These are phyloP conservation scores for Simmondsia chinensis DNA, from an alignment of 148 eudicot species.

Conservation along the genomic window DNA sequence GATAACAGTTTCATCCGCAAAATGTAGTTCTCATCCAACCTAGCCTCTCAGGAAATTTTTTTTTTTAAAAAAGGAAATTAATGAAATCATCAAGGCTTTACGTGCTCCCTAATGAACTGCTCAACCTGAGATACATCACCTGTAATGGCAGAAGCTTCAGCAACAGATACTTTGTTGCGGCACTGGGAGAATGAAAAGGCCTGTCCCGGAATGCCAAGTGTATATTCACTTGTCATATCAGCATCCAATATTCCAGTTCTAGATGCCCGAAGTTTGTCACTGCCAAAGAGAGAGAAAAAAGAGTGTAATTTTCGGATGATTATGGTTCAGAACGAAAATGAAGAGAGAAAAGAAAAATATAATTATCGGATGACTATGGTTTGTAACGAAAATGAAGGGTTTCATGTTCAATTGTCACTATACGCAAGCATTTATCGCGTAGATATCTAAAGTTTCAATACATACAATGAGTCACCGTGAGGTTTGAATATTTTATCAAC, in stretches of 20 bases:
- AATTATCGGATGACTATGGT: too few species aligned
- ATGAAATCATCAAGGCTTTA: constrained; percentile 19
- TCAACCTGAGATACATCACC: constrained; percentile 67
- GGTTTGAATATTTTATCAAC: too few species aligned
- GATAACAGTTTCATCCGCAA: too few species aligned
- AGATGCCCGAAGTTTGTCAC: constrained; percentile 78
- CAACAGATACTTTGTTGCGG: constrained; percentile 63
- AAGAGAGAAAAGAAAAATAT: too few species aligned
- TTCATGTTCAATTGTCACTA: too few species aligned
- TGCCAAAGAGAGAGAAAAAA: constrained; percentile 14
- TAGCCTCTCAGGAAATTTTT: neutral
- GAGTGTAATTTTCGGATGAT: neutral
- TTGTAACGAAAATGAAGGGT: too few species aligned
- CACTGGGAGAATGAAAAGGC: constrained; percentile 70
- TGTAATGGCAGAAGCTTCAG: constrained; percentile 67
- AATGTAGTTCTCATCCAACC: too few species aligned
- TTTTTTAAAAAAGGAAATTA: neutral
- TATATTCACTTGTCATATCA: constrained; percentile 59
- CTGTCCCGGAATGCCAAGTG: constrained; percentile 67
- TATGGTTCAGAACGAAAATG: neutral
- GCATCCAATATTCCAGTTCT: constrained; percentile 77
- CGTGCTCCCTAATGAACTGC: constrained; percentile 59
- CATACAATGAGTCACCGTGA: too few species aligned
- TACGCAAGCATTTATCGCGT: too few species aligned
- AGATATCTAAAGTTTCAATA: too few species aligned